These are phyloP conservation scores for Tylopilus subfusipes DNA, from an alignment of 768 basidiomycete genomes.

Conservation along the genomic window DNA sequence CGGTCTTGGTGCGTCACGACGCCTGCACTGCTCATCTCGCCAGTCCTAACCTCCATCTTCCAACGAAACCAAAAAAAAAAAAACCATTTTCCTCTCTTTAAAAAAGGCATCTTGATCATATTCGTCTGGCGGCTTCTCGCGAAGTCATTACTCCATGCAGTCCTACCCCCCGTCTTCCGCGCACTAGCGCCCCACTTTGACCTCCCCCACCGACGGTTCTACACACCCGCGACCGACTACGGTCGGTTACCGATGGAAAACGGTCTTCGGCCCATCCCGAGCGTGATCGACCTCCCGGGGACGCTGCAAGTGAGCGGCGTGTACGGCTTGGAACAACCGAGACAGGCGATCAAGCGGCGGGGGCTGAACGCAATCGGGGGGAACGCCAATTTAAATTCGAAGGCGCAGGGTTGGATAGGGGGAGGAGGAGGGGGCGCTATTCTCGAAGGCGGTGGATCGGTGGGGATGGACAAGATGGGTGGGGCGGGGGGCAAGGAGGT, in stretches of 20 bases:
- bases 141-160: constrained; percentile 67
- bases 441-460: constrained; percentile 22
- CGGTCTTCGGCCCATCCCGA: constrained; percentile 70
- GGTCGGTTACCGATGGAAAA: constrained; percentile 57
- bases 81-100: no score
- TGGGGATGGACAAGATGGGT: constrained; percentile 32
- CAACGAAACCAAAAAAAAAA: neutral
- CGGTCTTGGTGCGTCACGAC: constrained; percentile 34
- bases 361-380: constrained; percentile 6
- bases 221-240: constrained; percentile 91
- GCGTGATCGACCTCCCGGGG: constrained; percentile 74
- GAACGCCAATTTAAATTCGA: neutral
- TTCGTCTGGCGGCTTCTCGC: constrained; percentile 87
- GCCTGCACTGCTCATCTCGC: neutral
- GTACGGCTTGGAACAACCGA: constrained; percentile 34
- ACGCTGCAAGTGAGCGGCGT: constrained; percentile 40
- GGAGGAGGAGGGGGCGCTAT: no score
- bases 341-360: constrained; percentile 28
- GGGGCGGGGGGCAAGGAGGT: neutral
- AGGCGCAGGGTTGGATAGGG: neutral
- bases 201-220: constrained; percentile 83
- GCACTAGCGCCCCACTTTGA: constrained; percentile 60
- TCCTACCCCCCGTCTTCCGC: constrained; percentile 85
- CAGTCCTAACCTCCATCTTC: neutral
- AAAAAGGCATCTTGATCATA: constrained; percentile 69